These are phyloP conservation scores for cucumber (Cucumis sativus) DNA, from an alignment of 306 rosid species.

Conservation along the genomic window DNA sequence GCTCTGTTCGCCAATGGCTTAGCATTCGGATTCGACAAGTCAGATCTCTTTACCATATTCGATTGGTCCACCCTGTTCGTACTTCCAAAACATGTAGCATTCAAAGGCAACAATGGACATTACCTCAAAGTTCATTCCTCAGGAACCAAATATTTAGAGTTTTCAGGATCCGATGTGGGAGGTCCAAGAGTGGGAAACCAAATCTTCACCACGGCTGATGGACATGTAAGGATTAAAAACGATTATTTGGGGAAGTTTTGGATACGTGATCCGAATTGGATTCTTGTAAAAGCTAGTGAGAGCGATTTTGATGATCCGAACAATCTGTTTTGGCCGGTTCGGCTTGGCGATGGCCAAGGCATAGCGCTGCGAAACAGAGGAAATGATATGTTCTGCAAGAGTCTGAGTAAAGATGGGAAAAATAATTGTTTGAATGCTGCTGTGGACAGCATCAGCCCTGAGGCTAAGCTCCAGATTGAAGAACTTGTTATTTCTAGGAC, in stretches of 20 bases:
- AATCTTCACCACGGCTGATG: background rate
- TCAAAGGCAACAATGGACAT: background rate
- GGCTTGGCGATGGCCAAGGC: background rate
- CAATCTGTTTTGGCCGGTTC: background rate
- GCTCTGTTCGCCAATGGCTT: background rate
- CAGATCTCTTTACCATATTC: background rate
- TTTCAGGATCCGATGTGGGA: background rate
- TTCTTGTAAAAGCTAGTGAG: background rate
- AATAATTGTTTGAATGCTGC: background rate
- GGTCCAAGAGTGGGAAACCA: background rate
- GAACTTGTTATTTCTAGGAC: background rate
- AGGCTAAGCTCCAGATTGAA: background rate
- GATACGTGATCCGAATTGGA: slow-evolving; percentile 5
- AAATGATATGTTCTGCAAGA: background rate
- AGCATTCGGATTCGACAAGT: background rate
- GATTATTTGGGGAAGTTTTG: background rate
- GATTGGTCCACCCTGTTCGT: slow-evolving; percentile 2
- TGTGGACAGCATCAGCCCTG: background rate
- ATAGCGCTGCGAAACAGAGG: background rate
- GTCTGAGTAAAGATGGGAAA: background rate
- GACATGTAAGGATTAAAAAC: background rate
- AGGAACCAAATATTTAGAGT: background rate
- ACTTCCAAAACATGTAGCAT: slow-evolving; percentile 12
- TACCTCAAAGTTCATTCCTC: background rate
- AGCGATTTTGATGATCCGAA: background rate